Evolutionary conservation across 2,329 filamentous ascomycete genomes (phyloP), one percentile per base, ranked within the genome.

Genomic region (Alternaria hordeiaustralica): DNA sequence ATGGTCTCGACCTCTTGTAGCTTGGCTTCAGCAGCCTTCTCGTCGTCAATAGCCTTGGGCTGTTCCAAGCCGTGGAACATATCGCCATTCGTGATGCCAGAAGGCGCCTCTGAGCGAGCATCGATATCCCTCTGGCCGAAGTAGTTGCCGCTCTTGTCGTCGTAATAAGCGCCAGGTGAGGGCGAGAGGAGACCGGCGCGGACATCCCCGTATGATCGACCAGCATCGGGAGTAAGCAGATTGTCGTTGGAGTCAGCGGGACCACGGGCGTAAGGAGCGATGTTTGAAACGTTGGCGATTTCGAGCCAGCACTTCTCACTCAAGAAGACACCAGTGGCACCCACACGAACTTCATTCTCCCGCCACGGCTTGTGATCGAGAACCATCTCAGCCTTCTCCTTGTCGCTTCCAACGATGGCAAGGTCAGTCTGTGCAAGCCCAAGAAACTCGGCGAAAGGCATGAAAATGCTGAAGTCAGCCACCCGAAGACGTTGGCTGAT

Each of bases 61-160:
- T 95, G 97, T 71, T 98, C 95, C 8, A 98, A 86, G 74, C 97
- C 97, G 75, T 94, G 93, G 86, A 99, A 99, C 95, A 99, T 97
- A 78, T 99, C 96, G 8, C 96, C 68, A 57, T 88, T 92, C 51
- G 94, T 92, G 77, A 97, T 91, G 6, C 93, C 94, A n/a, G 95
- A 97, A 5, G 94, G 95, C 8, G 95, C 94, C 55, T 99, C 96
- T 28, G 96, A 98, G 46, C 94, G 93, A 8, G 90, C 85, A 77
- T 99, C 96, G 10, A 92, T 79, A 61, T 97, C 94, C 55, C 90
- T 87, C 71, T 85, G 89, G 57, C 91, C 91, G 73, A 97, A 97
- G 77, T 97, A 97, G 21, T 90, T 91, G 2, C 87, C 90, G 64
- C 90, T 87, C 78, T 94, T 93, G 79, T 97, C 94, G 63, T 91